Percentiles rank a stretch among this genome's conserved stretches.
phyloP scores from a whole-genome alignment of 495 filamentous ascomycete species.

The Aspergillus funiculosus region DNA sequence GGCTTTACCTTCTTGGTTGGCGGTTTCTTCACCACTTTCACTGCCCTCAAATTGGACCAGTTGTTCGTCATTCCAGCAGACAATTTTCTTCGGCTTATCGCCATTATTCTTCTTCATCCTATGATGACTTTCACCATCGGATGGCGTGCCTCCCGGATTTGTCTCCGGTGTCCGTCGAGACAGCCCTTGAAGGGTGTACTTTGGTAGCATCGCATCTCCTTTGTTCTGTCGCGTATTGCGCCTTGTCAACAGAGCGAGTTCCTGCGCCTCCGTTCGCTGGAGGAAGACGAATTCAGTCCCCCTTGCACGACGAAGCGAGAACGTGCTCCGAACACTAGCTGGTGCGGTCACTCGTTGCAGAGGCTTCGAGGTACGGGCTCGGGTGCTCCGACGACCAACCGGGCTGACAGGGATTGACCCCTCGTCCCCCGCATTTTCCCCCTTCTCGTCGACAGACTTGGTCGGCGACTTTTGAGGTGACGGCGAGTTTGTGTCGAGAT shows the following conservation, averaged over 20 bases:
- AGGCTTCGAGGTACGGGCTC: conserved; percentile 29
- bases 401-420: conserved; percentile 24
- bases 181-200: conserved; percentile 40
- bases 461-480: conserved; percentile 42
- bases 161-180: conserved; percentile 17
- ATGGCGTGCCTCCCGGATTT: not conserved
- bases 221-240: conserved; percentile 55
- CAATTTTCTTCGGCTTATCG: conserved; percentile 24
- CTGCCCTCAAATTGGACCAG: conserved; percentile 34
- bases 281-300: conserved; percentile 51
- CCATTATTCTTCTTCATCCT: conserved; percentile 1
- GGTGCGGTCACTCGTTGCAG: conserved; percentile 21
- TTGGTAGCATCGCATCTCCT: conserved; percentile 46
- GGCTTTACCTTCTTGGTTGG: conserved; percentile 10
- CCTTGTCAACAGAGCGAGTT: conserved; percentile 48
- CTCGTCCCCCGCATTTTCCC: conserved; percentile 17
- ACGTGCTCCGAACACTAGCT: conserved; percentile 37
- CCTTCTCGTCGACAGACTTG: conserved; percentile 22
- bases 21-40: conserved; percentile 17
- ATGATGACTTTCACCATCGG: conserved; percentile 8
- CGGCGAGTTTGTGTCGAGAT: conserved; percentile 51
- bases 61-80: conserved; percentile 42
- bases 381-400: conserved; percentile 38
- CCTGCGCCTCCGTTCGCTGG: conserved; percentile 53
- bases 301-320: conserved; percentile 52